Evolutionary conservation across 768 basidiomycete species (phyloP), one percentile per base, ranked within the genome.

Genomic region (Trametes coccinea): DNA sequence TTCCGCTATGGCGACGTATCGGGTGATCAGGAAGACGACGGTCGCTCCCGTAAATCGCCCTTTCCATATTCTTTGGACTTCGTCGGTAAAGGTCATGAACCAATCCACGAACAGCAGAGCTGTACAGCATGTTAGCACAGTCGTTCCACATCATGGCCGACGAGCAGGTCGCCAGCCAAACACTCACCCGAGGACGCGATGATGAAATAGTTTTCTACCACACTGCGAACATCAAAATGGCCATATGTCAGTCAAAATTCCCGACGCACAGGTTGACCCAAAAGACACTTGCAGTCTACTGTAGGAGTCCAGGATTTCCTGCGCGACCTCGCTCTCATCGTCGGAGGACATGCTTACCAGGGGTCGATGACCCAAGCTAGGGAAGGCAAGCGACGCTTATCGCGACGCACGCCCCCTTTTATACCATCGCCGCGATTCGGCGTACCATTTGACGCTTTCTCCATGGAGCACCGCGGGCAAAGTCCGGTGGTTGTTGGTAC

Each of bases 21-120:
- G 65, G 5, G 61, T 66, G 7, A 66, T 27, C 22, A 62, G 43
- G 52, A 60, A 66, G 14, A 66, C 45, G 11, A 59, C 37, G 10
- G 65, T 66, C 8, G 62, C 62, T 4, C 65, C 65, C 8, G 65
- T 60, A 31, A 66, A 60, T 22, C 59, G 57, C 7, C 59, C 40
- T 9, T 54, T 50, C 65, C 65, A 66, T 60, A 66, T 66, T 17
- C 62, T 53, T n/a, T 63, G 49, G 5, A 66, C 57, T 27, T 66
- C 65, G 39, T 53, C 46, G 3, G 61, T 50, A 51, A 66, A 53
- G 30, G 61, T 60, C 30, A 66, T 52, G 46, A 56, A 17, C 37
- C 8, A 53, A 50, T 66, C 65, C 10, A 33, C 44, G 41, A 56
- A 63, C 22, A 66, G 51, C 8, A 66, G 51, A 22, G 41, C 65